These are phyloP conservation scores for Pichia ethanolica DNA, from an alignment of 805 yeast species.

Conservation along the genomic window DNA sequence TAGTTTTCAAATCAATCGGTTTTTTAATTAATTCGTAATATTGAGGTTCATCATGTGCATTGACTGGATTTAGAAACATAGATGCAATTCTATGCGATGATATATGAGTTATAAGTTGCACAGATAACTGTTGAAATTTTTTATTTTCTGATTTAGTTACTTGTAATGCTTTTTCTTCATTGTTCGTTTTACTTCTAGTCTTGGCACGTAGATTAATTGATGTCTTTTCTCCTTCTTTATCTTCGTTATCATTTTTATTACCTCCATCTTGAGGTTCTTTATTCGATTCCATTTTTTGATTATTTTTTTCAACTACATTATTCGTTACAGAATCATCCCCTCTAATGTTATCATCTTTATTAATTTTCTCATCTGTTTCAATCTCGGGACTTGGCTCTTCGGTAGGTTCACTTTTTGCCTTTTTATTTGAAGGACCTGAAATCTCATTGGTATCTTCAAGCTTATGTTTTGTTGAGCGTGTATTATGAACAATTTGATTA, in stretches of 20 bases:
- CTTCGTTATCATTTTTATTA: neutral
- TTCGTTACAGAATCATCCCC: neutral
- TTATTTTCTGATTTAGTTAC: slow-evolving; percentile 23
- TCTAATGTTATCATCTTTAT: neutral
- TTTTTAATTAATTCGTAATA: slow-evolving; percentile 52
- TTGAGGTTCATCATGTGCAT: slow-evolving; percentile 58
- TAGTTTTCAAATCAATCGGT: slow-evolving; percentile 64
- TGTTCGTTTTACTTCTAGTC: neutral
- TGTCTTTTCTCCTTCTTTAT: neutral
- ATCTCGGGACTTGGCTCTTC: neutral
- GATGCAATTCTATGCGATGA: slow-evolving; percentile 68
- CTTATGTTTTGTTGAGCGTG: neutral
- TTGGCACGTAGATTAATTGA: neutral
- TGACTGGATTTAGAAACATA: slow-evolving; percentile 65
- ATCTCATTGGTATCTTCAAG: neutral
- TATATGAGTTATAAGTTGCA: slow-evolving; percentile 55
- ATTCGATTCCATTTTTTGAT: no score
- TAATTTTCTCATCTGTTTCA: neutral
- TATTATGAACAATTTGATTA: neutral
- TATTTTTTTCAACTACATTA: no score
- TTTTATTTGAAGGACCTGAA: neutral
- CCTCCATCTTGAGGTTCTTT: no score
- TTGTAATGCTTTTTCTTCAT: neutral
- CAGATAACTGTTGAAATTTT: slow-evolving; percentile 54
- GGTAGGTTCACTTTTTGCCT: neutral